Evolutionary conservation across 257 asterid genomes (phyloP), one percentile per base, ranked within the genome.

Genomic region (Capsicum rhomboideum): DNA sequence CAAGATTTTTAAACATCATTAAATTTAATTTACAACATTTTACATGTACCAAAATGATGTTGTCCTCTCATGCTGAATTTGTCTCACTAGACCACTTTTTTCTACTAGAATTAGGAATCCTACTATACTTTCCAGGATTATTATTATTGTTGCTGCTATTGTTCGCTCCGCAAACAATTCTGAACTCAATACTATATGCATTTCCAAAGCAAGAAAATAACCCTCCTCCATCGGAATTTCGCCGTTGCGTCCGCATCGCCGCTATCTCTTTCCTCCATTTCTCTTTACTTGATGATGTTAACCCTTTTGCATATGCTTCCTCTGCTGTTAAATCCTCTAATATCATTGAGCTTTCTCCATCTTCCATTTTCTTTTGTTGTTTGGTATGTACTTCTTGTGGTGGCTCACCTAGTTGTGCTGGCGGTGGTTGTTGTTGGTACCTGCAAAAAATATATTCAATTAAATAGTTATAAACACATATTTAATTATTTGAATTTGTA

Each of bases 301-400:
- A 90, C 81, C 98, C 98, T 84, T 92, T 93, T 0, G 93, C 92
- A 28, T 83, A 78, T 0, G 92, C 97, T 82, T 93, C 92, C 78
- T 92, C 95, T 2, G 85, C 67, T 8, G 97, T 93, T 85, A 93
- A 59, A 21, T 92, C 97, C 75, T 86, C 95, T 16, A 92, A 81
- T 23, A 92, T 87, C 8, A 91, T 87, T 6, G 93, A 90, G 90
- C 92, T 91, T 13, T 91, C 80, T 14, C 86, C 83, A 46, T 40
- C 87, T 21, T 61, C 78, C 2, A 82, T 56, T 18, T 52, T 79
- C 23, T 44, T 44, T 68, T 72, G 18, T 9, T 59, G 40, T 58
- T 71, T 40, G 0, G 40, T 9, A 23, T 26, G 34, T 20, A 20
- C 21, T 21, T 44, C 67, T 6, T 50, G 68, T 4, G 66, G 80